Percentiles rank a stretch among this genome's conserved stretches.
phyloP scores from a whole-genome alignment of 2,329 filamentous ascomycete species.

The Colletotrichum sojae region DNA sequence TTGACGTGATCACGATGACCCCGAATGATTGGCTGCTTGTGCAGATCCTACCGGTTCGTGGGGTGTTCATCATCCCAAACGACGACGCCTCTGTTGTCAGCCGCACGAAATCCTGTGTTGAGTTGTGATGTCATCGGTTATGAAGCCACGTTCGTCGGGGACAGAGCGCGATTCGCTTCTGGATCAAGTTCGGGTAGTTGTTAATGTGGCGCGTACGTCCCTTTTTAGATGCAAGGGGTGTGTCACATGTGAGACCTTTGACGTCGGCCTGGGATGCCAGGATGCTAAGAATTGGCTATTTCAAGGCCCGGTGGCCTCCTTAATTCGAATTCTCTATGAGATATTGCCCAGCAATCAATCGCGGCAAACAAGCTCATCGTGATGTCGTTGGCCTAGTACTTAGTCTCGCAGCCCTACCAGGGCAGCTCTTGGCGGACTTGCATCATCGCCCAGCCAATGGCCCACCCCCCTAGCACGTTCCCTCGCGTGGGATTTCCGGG shows the following conservation, averaged over 20 bases:
- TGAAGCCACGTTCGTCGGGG: constrained; percentile 28
- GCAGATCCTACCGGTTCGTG: constrained; percentile 21
- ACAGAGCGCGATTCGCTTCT: constrained; percentile 13
- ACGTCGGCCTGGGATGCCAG: constrained; percentile 5
- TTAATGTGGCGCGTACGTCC: not conserved
- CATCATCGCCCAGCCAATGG: constrained; percentile 9
- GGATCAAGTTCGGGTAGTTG: too few species aligned
- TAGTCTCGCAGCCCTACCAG: not conserved
- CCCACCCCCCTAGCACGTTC: too few species aligned
- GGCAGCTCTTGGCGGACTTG: constrained; percentile 16
- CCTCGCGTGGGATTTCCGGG: too few species aligned
- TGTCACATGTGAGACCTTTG: constrained; percentile 28
- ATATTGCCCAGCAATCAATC: not conserved
- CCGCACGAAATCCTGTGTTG: not conserved
- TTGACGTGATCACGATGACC: constrained; percentile 7
- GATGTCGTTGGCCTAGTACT: not conserved
- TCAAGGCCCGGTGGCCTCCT: not conserved
- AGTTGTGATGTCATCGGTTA: constrained; percentile 29
- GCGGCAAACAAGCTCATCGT: not conserved
- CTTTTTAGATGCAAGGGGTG: not conserved
- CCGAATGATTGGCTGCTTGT: constrained; percentile 2
- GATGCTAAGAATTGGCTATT: not conserved
- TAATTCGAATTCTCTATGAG: too few species aligned
- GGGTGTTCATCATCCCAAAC: not conserved
- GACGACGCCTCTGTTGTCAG: constrained; percentile 1